A percentile compares a stretch with the other conserved stretches of the same genome.
phyloP scores from a whole-genome alignment of 179 eudicot genomes.

The Sideroxylon spinosum region DNA sequence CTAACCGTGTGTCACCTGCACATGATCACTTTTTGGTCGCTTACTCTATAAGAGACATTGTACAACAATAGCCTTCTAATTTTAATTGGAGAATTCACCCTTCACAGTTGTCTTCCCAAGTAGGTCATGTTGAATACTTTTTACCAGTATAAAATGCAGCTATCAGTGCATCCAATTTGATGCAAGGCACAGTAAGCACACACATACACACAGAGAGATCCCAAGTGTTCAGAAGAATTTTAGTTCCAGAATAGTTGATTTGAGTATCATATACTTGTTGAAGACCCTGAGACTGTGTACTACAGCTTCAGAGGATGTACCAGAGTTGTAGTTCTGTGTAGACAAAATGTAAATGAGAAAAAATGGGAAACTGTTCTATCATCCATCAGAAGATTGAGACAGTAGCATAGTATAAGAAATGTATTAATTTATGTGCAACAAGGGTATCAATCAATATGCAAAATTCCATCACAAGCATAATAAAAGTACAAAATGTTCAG shows the following conservation, averaged over 20 bases:
- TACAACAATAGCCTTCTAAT: not conserved
- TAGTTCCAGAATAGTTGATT: not conserved
- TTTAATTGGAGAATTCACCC: too few species aligned
- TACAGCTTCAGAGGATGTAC: conserved; percentile 2
- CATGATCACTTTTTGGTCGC: not conserved
- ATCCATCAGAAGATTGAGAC: not conserved
- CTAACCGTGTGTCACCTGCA: not conserved
- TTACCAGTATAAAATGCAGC: too few species aligned
- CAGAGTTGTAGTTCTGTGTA: not conserved
- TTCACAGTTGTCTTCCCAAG: too few species aligned
- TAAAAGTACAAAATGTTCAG: not conserved
- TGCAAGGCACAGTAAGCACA: too few species aligned
- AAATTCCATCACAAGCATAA: not conserved
- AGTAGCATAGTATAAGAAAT: not conserved
- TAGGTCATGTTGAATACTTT: too few species aligned
- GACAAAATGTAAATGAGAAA: not conserved
- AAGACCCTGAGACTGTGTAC: not conserved
- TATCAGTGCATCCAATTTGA: too few species aligned
- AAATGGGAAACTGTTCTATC: not conserved
- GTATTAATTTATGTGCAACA: not conserved
- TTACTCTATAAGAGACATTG: not conserved
- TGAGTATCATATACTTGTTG: not conserved
- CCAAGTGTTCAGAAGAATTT: not conserved
- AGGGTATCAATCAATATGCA: not conserved
- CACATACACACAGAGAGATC: too few species aligned